phyloP scores from a whole-genome alignment of 164 flowering plant genomes.

The Berberis vulgaris region DNA sequence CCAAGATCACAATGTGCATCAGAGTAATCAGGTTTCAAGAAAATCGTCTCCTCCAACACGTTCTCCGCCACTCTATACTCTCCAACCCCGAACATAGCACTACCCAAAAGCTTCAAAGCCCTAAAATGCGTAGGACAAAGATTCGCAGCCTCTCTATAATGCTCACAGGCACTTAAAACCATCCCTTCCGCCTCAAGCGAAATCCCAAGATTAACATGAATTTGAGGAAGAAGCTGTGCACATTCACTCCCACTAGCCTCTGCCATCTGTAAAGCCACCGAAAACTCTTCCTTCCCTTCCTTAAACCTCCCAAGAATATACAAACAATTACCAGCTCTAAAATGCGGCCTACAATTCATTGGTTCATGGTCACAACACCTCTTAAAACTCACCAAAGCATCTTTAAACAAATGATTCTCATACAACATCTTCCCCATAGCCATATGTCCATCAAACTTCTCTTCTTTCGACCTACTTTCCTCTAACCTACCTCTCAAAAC shows the following conservation, averaged over 20 bases:
- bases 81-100: constrained; percentile 96
- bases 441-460: constrained; percentile 96
- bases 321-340: constrained; percentile 74
- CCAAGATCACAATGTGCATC: constrained; percentile 99
- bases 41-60: constrained; percentile 85
- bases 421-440: constrained; percentile 85
- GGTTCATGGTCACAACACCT: constrained; percentile 91
- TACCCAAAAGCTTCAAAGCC: constrained; percentile 92
- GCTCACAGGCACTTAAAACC: constrained; percentile 93
- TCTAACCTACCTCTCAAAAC: constrained; percentile 69
- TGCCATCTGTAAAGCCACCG: constrained; percentile 75
- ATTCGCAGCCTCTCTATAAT: constrained; percentile 96
- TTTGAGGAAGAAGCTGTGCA: constrained; percentile 88
- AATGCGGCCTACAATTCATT: constrained; percentile 81
- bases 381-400: constrained; percentile 74
- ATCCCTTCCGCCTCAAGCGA: constrained; percentile 95
- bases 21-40: constrained; percentile 80
- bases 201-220: constrained; percentile 92
- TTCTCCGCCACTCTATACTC: constrained; percentile 94
- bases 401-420: constrained; percentile 77
- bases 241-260: constrained; percentile 83
- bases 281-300: constrained; percentile 77
- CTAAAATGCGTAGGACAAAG: constrained; percentile 90
- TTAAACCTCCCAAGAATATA: constrained; percentile 51
- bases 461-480: constrained; percentile 67